Conservation (phyloP, 495 filamentous ascomycete species). For the Trichoderma gamsii region DNA sequence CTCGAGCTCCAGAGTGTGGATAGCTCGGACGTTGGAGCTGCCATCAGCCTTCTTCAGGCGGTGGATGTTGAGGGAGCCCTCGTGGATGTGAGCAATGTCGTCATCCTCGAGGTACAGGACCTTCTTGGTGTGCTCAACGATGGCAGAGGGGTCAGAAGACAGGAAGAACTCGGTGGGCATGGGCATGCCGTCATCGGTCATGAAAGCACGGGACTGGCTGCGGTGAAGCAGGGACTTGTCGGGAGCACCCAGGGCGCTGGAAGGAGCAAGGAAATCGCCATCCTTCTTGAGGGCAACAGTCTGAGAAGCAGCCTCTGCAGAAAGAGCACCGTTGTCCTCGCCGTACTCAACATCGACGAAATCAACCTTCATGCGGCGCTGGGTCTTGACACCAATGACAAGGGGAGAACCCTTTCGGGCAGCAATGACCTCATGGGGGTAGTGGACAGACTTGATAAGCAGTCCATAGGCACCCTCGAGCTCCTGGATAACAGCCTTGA, state of each 20-base stretch:
- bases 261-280: slow-evolving; percentile 49
- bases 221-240: slow-evolving; percentile 97
- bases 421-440: slow-evolving; percentile 94
- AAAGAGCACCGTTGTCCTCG: slow-evolving; percentile 72
- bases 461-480: slow-evolving; percentile 96
- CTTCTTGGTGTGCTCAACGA: slow-evolving; percentile 99
- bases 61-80: slow-evolving; percentile 97
- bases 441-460: slow-evolving; percentile 95
- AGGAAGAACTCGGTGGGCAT: slow-evolving; percentile 99
- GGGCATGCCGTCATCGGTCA: slow-evolving; percentile 93
- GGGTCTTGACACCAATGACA: slow-evolving; percentile 89
- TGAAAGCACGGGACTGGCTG: slow-evolving; percentile 95
- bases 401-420: slow-evolving; percentile 96
- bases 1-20: slow-evolving; percentile 97
- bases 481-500: slow-evolving; percentile 97
- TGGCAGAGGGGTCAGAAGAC: slow-evolving; percentile 94
- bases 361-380: slow-evolving; percentile 99
- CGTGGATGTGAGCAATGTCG: slow-evolving; percentile 98
- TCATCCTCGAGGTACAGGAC: slow-evolving; percentile 98
- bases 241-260: slow-evolving; percentile 68
- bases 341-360: slow-evolving; percentile 98
- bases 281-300: slow-evolving; percentile 92
- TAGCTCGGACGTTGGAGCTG: slow-evolving; percentile 89
- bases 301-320: slow-evolving; percentile 91
- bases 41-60: slow-evolving; percentile 94